Evolutionary conservation across 2,329 filamentous ascomycete species (phyloP), one percentile per base, ranked within the genome.

Genomic region (Fusarium pseudoanthophilum): DNA sequence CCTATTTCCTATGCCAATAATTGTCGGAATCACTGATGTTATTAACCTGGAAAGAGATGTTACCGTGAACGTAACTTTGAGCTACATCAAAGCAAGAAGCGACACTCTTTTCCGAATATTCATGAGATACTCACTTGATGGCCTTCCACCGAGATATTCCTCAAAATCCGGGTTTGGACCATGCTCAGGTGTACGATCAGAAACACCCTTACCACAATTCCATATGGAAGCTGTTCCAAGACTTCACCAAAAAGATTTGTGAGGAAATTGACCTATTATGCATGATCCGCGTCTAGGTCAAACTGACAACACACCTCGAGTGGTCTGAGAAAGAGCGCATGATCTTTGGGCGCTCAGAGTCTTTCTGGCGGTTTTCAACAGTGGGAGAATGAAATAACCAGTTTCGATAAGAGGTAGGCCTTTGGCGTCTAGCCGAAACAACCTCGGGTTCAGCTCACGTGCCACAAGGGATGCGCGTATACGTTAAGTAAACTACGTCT

Each of bases 131-230:
- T 43, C n/a, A 18, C 16, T 11, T 9, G 1, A 15, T 24, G 18
- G 0, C 14, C 9, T 43, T 18, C 7, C n/a, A 11, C 14, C n/a
- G 9, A 42, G 21, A 4, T 6, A 24, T 42, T 24, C 14, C n/a
- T 11, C n/a, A 24, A 18, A 4, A 24, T 18, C 9, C 9, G 14
- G 5, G 14, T 16, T 11, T 6, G 5, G 14, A 16, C n/a, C 15
- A 16, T 18, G n/a, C 15, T 26, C 10, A 26, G 15, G n/a, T 24
- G 15, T 26, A 43, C 18, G n/a, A 26, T 11, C 10, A 10, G 26
- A n/a, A 43, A 11, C 9, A 11, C 10, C 6, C 4, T 7, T 11
- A 7, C 4, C 4, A 37, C 3, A 18, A 1, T 15, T 43, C 7
- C 42, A 26, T 5, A 26, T 43, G n/a, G 10, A 26, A 43, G 42